These are phyloP conservation scores for Anacardium occidentale DNA, from an alignment of 345 rosid genomes.

Conservation along the genomic window DNA sequence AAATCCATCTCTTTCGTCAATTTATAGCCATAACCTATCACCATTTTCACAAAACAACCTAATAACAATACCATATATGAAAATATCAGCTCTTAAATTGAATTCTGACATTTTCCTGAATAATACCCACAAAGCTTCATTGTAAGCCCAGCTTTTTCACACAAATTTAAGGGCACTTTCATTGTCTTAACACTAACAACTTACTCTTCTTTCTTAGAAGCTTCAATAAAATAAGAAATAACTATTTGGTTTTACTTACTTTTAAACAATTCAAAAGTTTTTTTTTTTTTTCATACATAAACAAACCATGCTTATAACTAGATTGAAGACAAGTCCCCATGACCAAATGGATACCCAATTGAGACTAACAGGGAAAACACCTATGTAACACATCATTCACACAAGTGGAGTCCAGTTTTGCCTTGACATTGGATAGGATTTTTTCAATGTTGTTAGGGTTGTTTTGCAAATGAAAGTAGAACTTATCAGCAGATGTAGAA, in stretches of 20 bases:
- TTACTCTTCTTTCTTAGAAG: constrained; percentile 44
- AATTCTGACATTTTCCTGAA: constrained; percentile 68
- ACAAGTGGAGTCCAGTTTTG: constrained; percentile 48
- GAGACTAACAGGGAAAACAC: constrained; percentile 38
- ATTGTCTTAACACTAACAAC: constrained; percentile 55
- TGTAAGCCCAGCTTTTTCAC: constrained; percentile 59
- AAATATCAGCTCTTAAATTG: constrained; percentile 45
- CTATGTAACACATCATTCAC: constrained; percentile 55
- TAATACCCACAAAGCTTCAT: constrained; percentile 70
- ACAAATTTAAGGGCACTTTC: constrained; percentile 62
- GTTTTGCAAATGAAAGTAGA: constrained; percentile 41
- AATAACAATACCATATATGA: constrained; percentile 56
- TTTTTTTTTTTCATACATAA: constrained; percentile 48
- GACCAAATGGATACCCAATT: constrained; percentile 68
- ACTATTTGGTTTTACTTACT: constrained; percentile 50
- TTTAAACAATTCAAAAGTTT: constrained; percentile 57
- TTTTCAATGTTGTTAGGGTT: constrained; percentile 46
- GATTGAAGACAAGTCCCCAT: constrained; percentile 76
- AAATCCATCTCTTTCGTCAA: constrained; percentile 74
- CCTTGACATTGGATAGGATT: constrained; percentile 38
- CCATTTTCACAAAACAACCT: constrained; percentile 65
- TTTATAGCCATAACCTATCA: constrained; percentile 48
- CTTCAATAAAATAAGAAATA: constrained; percentile 52
- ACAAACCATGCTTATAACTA: constrained; percentile 59
- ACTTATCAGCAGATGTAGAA: constrained; percentile 38